Percentiles rank a stretch among this genome's conserved stretches.
phyloP scores from a whole-genome alignment of 371 early-diverging fungal species.

The Gilbertella persicaria region DNA sequence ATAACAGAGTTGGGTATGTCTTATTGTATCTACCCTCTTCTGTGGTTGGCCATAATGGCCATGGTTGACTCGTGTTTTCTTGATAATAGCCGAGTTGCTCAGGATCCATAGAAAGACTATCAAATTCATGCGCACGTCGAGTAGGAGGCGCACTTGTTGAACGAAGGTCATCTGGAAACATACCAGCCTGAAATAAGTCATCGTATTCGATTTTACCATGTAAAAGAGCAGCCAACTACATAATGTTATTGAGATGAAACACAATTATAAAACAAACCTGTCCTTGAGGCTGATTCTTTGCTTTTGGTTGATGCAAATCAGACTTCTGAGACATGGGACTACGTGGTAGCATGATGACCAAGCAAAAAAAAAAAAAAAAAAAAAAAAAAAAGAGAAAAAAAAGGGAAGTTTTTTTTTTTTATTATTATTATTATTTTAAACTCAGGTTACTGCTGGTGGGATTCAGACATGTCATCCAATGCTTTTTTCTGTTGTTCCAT shows the following conservation, averaged over 20 bases:
- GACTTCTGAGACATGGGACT: constrained; percentile 35
- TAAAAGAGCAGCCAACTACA: constrained; percentile 47
- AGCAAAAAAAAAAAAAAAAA: constrained; percentile 7
- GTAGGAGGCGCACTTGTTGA: constrained; percentile 44
- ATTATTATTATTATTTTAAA: no score
- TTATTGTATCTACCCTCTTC: constrained; percentile 20
- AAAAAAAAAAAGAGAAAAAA: background rate
- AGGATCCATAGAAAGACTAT: constrained; percentile 8
- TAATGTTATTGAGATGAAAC: constrained; percentile 5
- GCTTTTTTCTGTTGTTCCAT: constrained; percentile 29
- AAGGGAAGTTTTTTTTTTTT: background rate
- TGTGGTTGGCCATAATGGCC: constrained; percentile 37
- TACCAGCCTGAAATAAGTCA: constrained; percentile 28
- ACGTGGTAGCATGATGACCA: constrained; percentile 22
- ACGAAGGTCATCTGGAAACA: constrained; percentile 37
- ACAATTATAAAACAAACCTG: constrained; percentile 26
- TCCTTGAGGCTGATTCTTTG: constrained; percentile 42
- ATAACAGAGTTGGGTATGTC: background rate
- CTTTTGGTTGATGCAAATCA: constrained; percentile 43
- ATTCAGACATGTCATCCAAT: constrained; percentile 50
- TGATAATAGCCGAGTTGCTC: constrained; percentile 10
- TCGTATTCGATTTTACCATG: constrained; percentile 47
- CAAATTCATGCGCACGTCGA: constrained; percentile 6
- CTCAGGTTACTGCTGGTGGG: no score
- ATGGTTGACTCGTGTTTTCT: constrained; percentile 18